A percentile compares a stretch with the other conserved stretches of the same genome.
Evolutionary conservation across 2,329 filamentous ascomycete species (phyloP).

Genomic region (Neocatenulostroma microsporum): DNA sequence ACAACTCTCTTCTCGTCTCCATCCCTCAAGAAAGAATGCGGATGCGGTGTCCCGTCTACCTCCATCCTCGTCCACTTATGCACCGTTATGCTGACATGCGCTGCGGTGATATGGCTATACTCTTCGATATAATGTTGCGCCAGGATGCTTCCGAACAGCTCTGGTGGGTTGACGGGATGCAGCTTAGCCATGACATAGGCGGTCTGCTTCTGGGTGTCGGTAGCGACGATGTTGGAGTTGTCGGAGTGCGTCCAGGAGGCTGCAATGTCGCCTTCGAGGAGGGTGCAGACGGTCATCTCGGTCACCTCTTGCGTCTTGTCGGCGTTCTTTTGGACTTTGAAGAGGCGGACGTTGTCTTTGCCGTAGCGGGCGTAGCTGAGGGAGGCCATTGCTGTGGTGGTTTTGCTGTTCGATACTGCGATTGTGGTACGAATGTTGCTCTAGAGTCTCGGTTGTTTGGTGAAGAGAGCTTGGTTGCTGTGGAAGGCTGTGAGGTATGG

Average conservation of each 20-base stretch:
- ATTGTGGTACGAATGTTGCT: too few relatives aligned
- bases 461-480: neutral
- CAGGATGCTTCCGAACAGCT: constrained; percentile 79
- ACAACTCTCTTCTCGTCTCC: constrained; percentile 80
- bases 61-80: constrained; percentile 89
- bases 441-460: too few relatives aligned
- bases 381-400: constrained; percentile 34
- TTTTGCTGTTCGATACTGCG: neutral
- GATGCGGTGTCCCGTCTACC: constrained; percentile 81
- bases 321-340: constrained; percentile 80
- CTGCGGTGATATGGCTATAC: constrained; percentile 80
- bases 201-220: constrained; percentile 96
- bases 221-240: constrained; percentile 91
- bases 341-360: constrained; percentile 98
- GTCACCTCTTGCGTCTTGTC: constrained; percentile 74
- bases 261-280: constrained; percentile 89
- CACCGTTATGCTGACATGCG: constrained; percentile 72
- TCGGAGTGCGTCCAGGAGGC: constrained; percentile 83
- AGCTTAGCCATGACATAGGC: constrained; percentile 87
- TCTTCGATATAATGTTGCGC: constrained; percentile 81
- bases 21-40: constrained; percentile 90
- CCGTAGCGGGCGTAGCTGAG: constrained; percentile 62
- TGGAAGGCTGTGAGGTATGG: neutral
- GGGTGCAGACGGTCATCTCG: constrained; percentile 89
- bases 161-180: constrained; percentile 82